Base-by-base conservation (phyloP, 176 grass and related monocot species). In the Carex littledalei region DNA sequence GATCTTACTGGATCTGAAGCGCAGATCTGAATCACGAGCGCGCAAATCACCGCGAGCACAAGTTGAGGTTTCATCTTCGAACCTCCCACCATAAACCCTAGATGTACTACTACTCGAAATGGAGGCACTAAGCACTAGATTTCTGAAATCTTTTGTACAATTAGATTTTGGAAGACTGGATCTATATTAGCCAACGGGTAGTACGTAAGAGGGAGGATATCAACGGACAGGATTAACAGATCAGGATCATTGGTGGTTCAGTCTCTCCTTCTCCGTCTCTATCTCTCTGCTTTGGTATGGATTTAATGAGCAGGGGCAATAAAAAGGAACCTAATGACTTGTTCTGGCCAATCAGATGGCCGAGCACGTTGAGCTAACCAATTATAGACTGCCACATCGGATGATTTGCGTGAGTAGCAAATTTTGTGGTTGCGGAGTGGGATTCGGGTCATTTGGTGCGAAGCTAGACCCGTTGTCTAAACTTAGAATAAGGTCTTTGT, bases 1-100 rank as follows among this genome's bases (percentile, higher is more conserved):
- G 18, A 65, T n/a, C 9, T 89, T 92, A 99, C 96, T 80, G 90
- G 91, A 64, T 99, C 93, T n/a, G 88, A 94, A 50, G 96, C 90
- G 78, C 84, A 79, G 87, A 99, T 99, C 90, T 92, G 96, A 31
- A 84, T 74, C 78, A 91, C 53, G 50, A 93, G 84, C 35, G 84
- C 83, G 17, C 88, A 89, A 64, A 94, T 59, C 32, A 95, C 66
- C 63, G 91, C 81, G 37, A 94, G 70, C 24, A 92, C 78, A 45
- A 95, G 83, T 37, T 45, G 65, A 22, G n/a, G 73, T 29, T 52
- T 62, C 34, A 82, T 80, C 63, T 74, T 41, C 24, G 37, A 79
- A 70, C 58, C 26, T 54, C 31, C 70, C 85, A 90, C 87, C 63
- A 81, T 29, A 83, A 86, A 81, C 85, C 85, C 85, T 80, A 81